Conservation (phyloP, 768 basidiomycete genomes). For the Mycena crocata region DNA sequence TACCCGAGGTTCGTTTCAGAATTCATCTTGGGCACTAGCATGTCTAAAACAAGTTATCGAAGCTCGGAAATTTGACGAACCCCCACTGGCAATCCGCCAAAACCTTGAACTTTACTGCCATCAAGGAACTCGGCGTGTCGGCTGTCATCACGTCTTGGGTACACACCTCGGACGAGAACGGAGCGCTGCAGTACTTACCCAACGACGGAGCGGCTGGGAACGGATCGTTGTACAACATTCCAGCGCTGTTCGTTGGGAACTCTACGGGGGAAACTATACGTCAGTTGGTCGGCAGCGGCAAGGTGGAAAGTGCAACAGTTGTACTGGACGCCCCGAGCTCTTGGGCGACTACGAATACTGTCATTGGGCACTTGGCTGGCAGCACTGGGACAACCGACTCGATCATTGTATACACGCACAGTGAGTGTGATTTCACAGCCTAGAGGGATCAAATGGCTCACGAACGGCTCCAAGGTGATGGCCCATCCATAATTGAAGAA, state of each 20-base stretch:
- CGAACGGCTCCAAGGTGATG: constrained; percentile 37
- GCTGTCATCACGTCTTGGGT: constrained; percentile 44
- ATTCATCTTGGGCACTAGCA: too few relatives aligned
- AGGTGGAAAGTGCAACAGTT: constrained; percentile 40
- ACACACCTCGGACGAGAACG: constrained; percentile 44
- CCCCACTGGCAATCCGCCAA: constrained; percentile 47
- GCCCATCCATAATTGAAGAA: constrained; percentile 46
- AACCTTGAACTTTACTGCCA: constrained; percentile 39
- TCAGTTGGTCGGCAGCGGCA: constrained; percentile 28
- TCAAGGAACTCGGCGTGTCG: constrained; percentile 36
- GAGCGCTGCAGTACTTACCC: constrained; percentile 44
- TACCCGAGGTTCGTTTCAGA: constrained; percentile 42
- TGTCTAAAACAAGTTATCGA: not conserved
- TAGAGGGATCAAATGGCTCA: not conserved
- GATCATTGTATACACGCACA: constrained; percentile 45
- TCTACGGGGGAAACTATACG: constrained; percentile 44
- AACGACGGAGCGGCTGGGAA: constrained; percentile 40
- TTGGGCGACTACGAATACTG: constrained; percentile 37
- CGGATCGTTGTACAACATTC: constrained; percentile 39
- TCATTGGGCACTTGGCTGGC: constrained; percentile 40
- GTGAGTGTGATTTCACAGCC: constrained; percentile 22
- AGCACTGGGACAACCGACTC: constrained; percentile 33
- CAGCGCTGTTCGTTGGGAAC: constrained; percentile 45
- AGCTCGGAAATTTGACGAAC: constrained; percentile 46
- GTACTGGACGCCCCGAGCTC: constrained; percentile 45